Evolutionary conservation across 176 grass and related monocot genomes (phyloP).

Genomic region (Thalia dealbata): DNA sequence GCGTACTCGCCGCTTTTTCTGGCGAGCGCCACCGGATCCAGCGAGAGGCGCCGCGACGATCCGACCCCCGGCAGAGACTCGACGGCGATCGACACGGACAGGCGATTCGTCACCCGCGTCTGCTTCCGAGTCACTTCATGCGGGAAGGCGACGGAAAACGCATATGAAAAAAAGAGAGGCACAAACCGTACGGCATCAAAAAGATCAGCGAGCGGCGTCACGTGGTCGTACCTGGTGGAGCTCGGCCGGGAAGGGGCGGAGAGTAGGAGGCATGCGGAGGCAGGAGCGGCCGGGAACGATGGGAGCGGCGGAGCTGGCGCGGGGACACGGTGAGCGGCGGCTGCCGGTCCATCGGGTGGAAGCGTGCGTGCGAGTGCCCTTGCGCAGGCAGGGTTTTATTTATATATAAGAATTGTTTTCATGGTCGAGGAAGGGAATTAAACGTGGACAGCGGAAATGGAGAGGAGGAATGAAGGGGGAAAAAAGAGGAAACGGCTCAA

Average conservation of each 20-base stretch:
- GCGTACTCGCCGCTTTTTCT: slow-evolving; percentile 7
- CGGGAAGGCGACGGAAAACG: not conserved
- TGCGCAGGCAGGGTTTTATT: too few species aligned
- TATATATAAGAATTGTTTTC: too few species aligned
- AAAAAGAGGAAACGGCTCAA: too few species aligned
- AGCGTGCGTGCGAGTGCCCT: too few species aligned
- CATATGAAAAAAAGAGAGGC: too few species aligned
- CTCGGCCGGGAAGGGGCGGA: slow-evolving; percentile 17
- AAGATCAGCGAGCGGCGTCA: not conserved
- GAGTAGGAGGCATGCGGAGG: slow-evolving; percentile 14
- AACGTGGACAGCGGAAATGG: too few species aligned
- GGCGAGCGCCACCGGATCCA: slow-evolving; percentile 17
- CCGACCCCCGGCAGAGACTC: slow-evolving; percentile 23
- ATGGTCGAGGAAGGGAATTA: too few species aligned
- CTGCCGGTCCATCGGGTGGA: slow-evolving; percentile 37
- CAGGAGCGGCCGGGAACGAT: slow-evolving; percentile 8
- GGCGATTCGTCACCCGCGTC: slow-evolving; percentile 18
- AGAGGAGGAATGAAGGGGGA: too few species aligned
- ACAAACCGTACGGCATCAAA: too few species aligned
- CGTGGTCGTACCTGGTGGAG: slow-evolving; percentile 31
- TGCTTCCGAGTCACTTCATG: slow-evolving; percentile 39
- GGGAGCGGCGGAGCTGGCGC: slow-evolving; percentile 60
- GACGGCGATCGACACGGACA: slow-evolving; percentile 27
- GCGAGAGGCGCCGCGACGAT: slow-evolving; percentile 19
- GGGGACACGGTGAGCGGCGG: slow-evolving; percentile 56